These are phyloP conservation scores for Eimeria necatrix DNA, from an alignment of 169 alveolate genomes.

Conservation along the genomic window DNA sequence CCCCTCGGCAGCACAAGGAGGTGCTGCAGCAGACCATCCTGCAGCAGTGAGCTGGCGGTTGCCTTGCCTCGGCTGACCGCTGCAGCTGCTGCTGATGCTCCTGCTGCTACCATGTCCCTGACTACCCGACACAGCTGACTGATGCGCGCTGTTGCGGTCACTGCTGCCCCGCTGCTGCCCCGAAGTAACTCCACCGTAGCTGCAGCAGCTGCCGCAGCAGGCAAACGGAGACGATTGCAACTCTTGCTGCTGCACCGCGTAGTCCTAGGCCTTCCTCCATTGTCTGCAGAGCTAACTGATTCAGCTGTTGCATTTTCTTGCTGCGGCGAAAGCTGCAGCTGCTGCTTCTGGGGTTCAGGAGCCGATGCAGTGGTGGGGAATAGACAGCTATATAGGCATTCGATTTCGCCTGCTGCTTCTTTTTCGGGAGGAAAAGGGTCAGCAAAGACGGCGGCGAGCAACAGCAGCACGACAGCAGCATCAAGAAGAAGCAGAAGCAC, in stretches of 20 bases:
- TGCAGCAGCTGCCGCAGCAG: slow-evolving; percentile 56
- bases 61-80: background rate
- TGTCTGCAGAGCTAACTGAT: background rate
- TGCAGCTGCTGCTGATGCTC: slow-evolving; percentile 16
- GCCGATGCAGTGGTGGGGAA: background rate
- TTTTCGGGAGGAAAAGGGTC: slow-evolving; percentile 22
- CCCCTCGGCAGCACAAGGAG: background rate
- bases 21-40: slow-evolving; percentile 22
- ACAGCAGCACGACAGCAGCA: slow-evolving; percentile 26
- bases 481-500: slow-evolving; percentile 20
- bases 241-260: slow-evolving; percentile 1
- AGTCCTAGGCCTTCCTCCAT: background rate
- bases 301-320: background rate
- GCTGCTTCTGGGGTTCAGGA: background rate
- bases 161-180: slow-evolving; percentile 58
- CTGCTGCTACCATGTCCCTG: background rate
- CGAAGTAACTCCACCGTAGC: slow-evolving; percentile 6
- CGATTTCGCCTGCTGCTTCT: background rate
- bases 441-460: slow-evolving; percentile 8
- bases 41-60: background rate
- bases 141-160: background rate
- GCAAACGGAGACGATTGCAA: slow-evolving; percentile 23
- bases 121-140: background rate
- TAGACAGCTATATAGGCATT: slow-evolving; percentile 29
- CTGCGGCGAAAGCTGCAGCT: slow-evolving; percentile 14